These are phyloP conservation scores for Bruguiera hainesii DNA, from an alignment of 441 rosid species.

Conservation along the genomic window DNA sequence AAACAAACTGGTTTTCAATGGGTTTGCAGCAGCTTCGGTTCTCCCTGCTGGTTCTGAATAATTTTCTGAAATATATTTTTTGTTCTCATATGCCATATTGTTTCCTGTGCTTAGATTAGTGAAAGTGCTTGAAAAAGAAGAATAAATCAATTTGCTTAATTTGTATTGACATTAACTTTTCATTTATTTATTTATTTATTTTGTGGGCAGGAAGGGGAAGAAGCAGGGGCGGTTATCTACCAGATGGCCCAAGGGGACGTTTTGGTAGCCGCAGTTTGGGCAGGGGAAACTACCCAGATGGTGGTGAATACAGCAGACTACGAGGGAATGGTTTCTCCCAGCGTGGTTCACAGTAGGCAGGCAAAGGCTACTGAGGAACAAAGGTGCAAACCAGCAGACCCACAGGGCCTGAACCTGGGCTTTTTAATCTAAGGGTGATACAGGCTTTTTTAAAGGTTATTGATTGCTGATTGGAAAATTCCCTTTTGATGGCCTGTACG, in stretches of 20 bases:
- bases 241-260: slow-evolving; percentile 71
- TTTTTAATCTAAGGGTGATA: slow-evolving; percentile 12
- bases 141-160: not conserved
- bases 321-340: slow-evolving; percentile 76
- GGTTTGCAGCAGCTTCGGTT: no score
- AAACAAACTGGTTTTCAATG: no score
- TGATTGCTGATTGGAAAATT: slow-evolving; percentile 26
- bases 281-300: slow-evolving; percentile 67
- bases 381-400: slow-evolving; percentile 1
- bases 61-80: no score
- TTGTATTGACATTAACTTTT: slow-evolving; percentile 6
- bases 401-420: slow-evolving; percentile 9
- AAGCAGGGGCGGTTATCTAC: slow-evolving; percentile 68
- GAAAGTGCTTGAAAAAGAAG: not conserved
- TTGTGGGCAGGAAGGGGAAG: slow-evolving; percentile 68
- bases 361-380: slow-evolving; percentile 8
- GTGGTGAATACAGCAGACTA: slow-evolving; percentile 52
- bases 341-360: slow-evolving; percentile 49
- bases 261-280: slow-evolving; percentile 60
- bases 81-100: no score
- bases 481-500: slow-evolving; percentile 28
- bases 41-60: no score
- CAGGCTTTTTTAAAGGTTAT: slow-evolving; percentile 17
- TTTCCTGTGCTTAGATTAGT: no score
- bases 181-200: slow-evolving; percentile 5